phyloP scores from a whole-genome alignment of 805 yeast genomes.

The Wickerhamiella shivajii region DNA sequence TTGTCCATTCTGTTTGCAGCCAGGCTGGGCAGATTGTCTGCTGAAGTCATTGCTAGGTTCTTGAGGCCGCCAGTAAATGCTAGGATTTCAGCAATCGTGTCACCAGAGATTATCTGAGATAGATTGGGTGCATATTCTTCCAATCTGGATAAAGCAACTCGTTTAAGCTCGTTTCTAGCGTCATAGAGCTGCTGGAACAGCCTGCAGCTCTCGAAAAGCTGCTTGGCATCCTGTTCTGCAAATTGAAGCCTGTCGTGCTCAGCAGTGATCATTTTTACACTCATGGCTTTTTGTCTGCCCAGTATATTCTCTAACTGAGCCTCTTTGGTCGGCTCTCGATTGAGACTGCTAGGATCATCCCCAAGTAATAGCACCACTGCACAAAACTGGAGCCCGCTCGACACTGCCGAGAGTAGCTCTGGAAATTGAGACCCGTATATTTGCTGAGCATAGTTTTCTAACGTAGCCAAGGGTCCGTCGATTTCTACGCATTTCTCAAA shows the following conservation, averaged over 20 bases:
- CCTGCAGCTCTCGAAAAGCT: constrained; percentile 27
- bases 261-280: constrained; percentile 59
- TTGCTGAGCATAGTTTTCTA: constrained; percentile 36
- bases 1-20: constrained; percentile 29
- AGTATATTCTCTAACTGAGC: constrained; percentile 25
- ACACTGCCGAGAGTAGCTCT: constrained; percentile 50
- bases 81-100: constrained; percentile 58
- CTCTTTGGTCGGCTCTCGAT: constrained; percentile 18
- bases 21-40: constrained; percentile 69
- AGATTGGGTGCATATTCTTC: constrained; percentile 64
- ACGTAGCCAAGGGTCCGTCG: constrained; percentile 35
- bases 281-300: constrained; percentile 51
- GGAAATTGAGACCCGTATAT: constrained; percentile 51
- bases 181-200: not conserved
- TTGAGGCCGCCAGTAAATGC: constrained; percentile 54
- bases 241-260: constrained; percentile 29
- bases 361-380: constrained; percentile 37
- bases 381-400: constrained; percentile 49
- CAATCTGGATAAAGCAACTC: constrained; percentile 34
- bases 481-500: constrained; percentile 43
- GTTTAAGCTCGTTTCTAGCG: not conserved
- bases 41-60: constrained; percentile 53
- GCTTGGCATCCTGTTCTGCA: constrained; percentile 16
- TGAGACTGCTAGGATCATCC: not conserved
- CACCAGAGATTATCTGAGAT: constrained; percentile 54